Evolutionary conservation across 176 grass and related monocot species (phyloP), one percentile per base, ranked within the genome.

Genomic region (Musa itinerans): DNA sequence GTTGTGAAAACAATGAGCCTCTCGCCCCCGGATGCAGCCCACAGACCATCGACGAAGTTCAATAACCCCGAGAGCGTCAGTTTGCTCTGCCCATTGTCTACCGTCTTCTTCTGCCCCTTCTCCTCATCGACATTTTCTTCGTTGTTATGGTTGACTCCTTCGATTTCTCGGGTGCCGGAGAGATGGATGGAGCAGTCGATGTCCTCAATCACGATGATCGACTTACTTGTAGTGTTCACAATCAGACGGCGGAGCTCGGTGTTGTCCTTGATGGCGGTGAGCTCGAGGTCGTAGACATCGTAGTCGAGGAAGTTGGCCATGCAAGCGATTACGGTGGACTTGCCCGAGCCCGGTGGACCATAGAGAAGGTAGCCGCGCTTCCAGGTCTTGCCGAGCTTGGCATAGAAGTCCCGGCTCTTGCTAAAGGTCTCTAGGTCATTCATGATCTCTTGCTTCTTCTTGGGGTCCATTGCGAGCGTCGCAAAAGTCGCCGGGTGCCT

Each of bases 151-250:
- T 13, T 25, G 2, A 27, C 52, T 56, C 21, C 19, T 34, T 57
- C 11, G 7, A 11, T 21, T 16, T 21, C 15, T 9, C 72, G 72
- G 13, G 52, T 50, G 53, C 73, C 80, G 8, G 87, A 80, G 49
- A 89, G 16, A 51, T 85, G 73, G 53, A 85, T 24, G 34, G 78
- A 80, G 69, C 78, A 80, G 6, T 80, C 78, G 55, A 80, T 72
- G 78, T 80, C 78, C 68, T 80, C 78, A 20, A 80, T 63, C 43
- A 80, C 78, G 69, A 80, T 80, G 49, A 80, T 73, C 0, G 78
- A 80, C 57, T 64, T 80, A 57, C 56, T 48, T 13, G 53, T 19
- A 11, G 72, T 74, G 13, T 58, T 34, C 20, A 55, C 53, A 14
- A 58, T 55, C 21, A 74, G 72, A 23, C 53, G 52, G 53, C 72